phyloP scores from a whole-genome alignment of 805 yeast genomes.

The Metschnikowia sp. region DNA sequence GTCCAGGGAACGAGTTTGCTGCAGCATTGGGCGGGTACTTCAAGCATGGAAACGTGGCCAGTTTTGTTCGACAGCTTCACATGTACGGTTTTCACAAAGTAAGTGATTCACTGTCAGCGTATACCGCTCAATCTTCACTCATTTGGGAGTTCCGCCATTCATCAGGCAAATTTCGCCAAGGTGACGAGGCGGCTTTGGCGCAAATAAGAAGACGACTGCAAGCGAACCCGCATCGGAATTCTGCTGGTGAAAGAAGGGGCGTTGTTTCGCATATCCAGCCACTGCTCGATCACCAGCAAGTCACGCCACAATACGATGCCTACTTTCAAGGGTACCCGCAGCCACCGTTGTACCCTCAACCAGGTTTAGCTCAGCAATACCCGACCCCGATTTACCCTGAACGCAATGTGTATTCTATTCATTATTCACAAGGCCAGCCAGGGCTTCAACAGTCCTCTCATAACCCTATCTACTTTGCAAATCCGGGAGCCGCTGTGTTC shows the following conservation, averaged over 20 bases:
- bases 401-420: no score
- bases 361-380: no score
- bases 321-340: no score
- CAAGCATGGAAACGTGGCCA: slow-evolving; percentile 91
- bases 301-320: no score
- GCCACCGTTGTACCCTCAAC: no score
- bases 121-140: slow-evolving; percentile 25
- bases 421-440: no score
- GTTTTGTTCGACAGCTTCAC: slow-evolving; percentile 90
- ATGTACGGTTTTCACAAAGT: slow-evolving; percentile 96
- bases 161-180: slow-evolving; percentile 47
- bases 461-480: no score
- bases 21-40: slow-evolving; percentile 66
- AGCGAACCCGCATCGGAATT: slow-evolving; percentile 24
- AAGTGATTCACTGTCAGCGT: slow-evolving; percentile 35
- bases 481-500: no score
- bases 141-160: slow-evolving; percentile 59
- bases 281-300: not conserved
- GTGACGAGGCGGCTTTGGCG: slow-evolving; percentile 43
- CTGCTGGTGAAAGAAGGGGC: not conserved
- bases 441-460: no score
- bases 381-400: no score
- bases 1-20: slow-evolving; percentile 63
- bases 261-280: not conserved
- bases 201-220: slow-evolving; percentile 49